Conservation (phyloP, 768 basidiomycete species). For the Crassisporium funariophilum region DNA sequence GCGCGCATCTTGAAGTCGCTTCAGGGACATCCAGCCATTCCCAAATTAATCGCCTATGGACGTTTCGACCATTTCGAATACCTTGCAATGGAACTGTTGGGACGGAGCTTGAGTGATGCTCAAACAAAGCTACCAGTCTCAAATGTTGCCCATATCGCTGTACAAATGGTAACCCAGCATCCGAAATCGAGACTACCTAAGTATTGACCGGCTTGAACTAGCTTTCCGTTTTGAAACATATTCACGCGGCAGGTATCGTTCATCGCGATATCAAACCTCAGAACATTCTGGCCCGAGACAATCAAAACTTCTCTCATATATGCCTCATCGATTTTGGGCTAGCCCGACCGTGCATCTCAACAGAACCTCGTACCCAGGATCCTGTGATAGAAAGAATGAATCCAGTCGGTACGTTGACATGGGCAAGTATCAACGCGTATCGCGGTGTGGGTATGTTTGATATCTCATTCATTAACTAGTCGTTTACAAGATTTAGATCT, state of each 20-base stretch:
- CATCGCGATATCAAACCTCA: constrained; percentile 36
- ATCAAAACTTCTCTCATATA: constrained; percentile 12
- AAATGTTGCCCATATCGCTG: constrained; percentile 10
- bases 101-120: constrained; percentile 19
- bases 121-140: constrained; percentile 6
- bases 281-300: constrained; percentile 27
- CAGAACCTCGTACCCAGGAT: constrained; percentile 21
- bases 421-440: constrained; percentile 32
- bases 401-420: constrained; percentile 28
- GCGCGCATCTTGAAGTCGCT: constrained; percentile 23
- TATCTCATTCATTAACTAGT: not conserved
- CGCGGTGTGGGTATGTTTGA: constrained; percentile 20
- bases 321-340: constrained; percentile 33
- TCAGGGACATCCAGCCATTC: constrained; percentile 31
- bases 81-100: constrained; percentile 30
- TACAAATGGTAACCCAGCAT: constrained; percentile 28
- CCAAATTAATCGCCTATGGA: constrained; percentile 28
- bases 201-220: constrained; percentile 11
- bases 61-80: constrained; percentile 34
- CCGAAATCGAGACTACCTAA: too few relatives aligned
- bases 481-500: not conserved
- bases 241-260: constrained; percentile 28
- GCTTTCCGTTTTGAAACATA: constrained; percentile 29
- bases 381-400: constrained; percentile 16
- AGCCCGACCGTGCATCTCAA: constrained; percentile 14